A percentile compares a stretch with the other conserved stretches of the same genome.
These are phyloP conservation scores for Ceratobasidium theobromae DNA, from an alignment of 1,284 basidiomycete species.

Conservation along the genomic window DNA sequence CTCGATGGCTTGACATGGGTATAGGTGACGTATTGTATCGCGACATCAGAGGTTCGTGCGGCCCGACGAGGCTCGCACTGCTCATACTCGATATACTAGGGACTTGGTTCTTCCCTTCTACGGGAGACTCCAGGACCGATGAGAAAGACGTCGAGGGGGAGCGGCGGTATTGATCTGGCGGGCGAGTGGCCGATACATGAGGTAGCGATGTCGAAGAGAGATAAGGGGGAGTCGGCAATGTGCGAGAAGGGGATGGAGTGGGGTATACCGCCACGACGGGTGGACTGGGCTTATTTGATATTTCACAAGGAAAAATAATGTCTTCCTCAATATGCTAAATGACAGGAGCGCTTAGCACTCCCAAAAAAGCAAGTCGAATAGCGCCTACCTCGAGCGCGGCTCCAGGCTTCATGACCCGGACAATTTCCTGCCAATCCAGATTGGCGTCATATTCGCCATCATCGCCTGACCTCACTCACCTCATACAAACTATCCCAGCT, in stretches of 20 bases:
- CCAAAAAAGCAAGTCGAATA: neutral
- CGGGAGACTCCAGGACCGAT: conserved; percentile 13
- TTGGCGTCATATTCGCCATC: neutral
- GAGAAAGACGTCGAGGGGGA: conserved; percentile 30
- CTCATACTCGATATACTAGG: conserved; percentile 18
- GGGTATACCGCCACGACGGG: conserved; percentile 15
- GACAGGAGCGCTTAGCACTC: neutral
- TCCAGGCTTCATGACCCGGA: conserved; percentile 29
- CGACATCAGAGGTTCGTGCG: neutral
- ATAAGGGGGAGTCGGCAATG: conserved; percentile 11
- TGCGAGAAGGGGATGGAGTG: conserved; percentile 10
- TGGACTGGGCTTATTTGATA: conserved; percentile 6
- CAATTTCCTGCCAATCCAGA: conserved; percentile 6
- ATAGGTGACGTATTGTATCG: too few relatives aligned
- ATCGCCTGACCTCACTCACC: neutral
- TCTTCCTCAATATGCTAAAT: conserved; percentile 29
- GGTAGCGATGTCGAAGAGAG: conserved; percentile 24
- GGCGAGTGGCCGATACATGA: neutral
- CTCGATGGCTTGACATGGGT: neutral
- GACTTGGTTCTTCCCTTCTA: conserved; percentile 8
- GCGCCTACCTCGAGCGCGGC: conserved; percentile 22
- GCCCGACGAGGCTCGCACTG: conserved; percentile 1
- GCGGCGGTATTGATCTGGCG: conserved; percentile 26
- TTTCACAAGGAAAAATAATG: conserved; percentile 25
- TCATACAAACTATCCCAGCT: conserved; percentile 22